Evolutionary conservation across 1,284 basidiomycete species (phyloP).

Genomic region (Papiliotrema laurentii): DNA sequence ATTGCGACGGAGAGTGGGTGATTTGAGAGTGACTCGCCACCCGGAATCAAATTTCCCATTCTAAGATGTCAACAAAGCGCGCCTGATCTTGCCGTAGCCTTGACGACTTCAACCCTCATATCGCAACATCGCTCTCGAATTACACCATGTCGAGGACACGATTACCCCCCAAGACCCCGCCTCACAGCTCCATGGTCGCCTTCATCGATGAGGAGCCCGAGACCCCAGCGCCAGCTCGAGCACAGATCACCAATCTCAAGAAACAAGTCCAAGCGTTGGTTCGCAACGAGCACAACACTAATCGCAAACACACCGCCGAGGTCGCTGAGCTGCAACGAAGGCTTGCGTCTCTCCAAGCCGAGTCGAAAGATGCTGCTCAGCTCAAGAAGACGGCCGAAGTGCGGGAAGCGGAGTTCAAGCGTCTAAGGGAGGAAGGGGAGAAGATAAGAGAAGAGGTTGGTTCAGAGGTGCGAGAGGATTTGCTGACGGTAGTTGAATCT

Average conservation of each 20-base stretch:
- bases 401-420: constrained; percentile 16
- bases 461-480: neutral
- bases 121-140: no score
- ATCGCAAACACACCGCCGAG: constrained; percentile 23
- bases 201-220: constrained; percentile 18
- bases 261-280: constrained; percentile 36
- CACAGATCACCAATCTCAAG: constrained; percentile 28
- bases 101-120: no score
- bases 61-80: no score
- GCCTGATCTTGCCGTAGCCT: no score
- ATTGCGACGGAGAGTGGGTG: no score
- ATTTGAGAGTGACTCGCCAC: no score
- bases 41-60: no score
- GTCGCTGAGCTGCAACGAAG: constrained; percentile 10
- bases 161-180: no score
- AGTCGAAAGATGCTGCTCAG: constrained; percentile 10
- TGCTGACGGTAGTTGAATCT: constrained; percentile 26
- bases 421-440: constrained; percentile 20
- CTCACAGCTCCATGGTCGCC: no score
- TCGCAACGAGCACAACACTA: constrained; percentile 22
- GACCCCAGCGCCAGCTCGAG: constrained; percentile 32
- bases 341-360: constrained; percentile 1
- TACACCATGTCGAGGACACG: no score
- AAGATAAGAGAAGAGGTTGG: constrained; percentile 39
- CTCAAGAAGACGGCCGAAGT: neutral